Evolutionary conservation across 192 early-diverging fungal genomes (phyloP).

Genomic region (Coemansia sp.): DNA sequence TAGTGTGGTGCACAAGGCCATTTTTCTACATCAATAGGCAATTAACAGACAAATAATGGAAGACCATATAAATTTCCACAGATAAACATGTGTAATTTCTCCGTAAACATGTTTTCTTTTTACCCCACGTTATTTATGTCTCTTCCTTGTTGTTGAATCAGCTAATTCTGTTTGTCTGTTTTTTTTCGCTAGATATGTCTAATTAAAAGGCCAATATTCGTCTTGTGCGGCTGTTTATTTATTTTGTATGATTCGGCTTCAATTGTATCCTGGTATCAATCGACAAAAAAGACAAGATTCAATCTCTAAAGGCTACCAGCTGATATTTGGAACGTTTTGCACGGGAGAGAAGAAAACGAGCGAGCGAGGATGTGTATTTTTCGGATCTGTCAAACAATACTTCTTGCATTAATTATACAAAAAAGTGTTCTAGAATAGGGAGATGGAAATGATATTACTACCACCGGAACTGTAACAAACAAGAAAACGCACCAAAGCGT

Average conservation of each 20-base stretch:
- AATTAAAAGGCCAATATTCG: not conserved
- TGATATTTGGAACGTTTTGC: not conserved
- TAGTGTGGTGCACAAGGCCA: not conserved
- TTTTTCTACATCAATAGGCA: not conserved
- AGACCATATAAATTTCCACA: not conserved
- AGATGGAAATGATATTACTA: not conserved
- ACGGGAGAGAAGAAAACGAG: not conserved
- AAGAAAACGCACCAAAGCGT: not conserved
- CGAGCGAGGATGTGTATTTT: not conserved
- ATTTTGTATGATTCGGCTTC: not conserved
- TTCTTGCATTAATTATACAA: not conserved
- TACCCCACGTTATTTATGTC: not conserved
- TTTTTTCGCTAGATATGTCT: not conserved
- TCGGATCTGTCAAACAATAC: conserved; percentile 2
- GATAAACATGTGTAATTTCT: not conserved
- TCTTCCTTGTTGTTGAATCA: not conserved
- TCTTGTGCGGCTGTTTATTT: not conserved
- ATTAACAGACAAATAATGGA: not conserved
- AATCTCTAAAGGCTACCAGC: not conserved
- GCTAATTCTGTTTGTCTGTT: not conserved
- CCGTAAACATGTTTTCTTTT: not conserved
- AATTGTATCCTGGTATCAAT: not conserved
- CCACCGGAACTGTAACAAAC: too few relatives aligned
- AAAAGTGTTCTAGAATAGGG: not conserved
- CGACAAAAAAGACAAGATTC: not conserved